Evolutionary conservation across 305 asterid species (phyloP).

Genomic region (Stenogyne calaminthoides): DNA sequence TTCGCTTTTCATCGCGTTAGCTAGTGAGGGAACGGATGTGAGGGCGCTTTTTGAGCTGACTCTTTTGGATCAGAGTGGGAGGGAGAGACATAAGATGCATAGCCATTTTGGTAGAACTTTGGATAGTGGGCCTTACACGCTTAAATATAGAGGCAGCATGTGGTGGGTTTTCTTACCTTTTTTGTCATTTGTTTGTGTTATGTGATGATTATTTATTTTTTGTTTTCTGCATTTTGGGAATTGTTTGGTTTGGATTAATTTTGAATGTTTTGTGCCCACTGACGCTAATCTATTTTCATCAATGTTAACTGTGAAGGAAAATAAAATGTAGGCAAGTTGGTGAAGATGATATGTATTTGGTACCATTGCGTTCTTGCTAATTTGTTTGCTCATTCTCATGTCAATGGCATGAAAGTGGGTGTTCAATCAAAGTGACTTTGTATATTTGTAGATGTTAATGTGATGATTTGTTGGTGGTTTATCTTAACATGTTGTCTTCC

Average conservation of each 20-base stretch:
- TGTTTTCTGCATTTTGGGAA: constrained; percentile 6
- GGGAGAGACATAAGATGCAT: constrained; percentile 86
- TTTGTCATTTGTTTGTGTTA: not conserved
- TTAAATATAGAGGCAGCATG: constrained; percentile 93
- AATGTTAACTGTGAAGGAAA: not conserved
- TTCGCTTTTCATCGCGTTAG: constrained; percentile 81
- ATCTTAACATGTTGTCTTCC: not conserved
- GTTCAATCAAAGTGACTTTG: not conserved
- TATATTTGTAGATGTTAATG: not conserved
- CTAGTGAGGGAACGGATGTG: constrained; percentile 89
- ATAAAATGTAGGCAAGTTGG: not conserved
- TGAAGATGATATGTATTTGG: not conserved
- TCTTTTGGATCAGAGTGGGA: constrained; percentile 88
- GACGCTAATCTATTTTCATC: not conserved
- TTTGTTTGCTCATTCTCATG: not conserved
- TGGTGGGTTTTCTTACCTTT: constrained; percentile 55
- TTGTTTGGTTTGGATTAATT: constrained; percentile 2
- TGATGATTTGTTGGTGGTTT: constrained; percentile 12
- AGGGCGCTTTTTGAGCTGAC: constrained; percentile 91
- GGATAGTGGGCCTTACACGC: constrained; percentile 92
- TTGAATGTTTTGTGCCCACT: not conserved
- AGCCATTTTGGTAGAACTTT: constrained; percentile 90
- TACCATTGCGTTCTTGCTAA: not conserved
- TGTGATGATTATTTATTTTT: not conserved
- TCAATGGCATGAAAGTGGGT: not conserved